Conservation (phyloP, 2,329 filamentous ascomycete species). For the Penicillium vulpinum region DNA sequence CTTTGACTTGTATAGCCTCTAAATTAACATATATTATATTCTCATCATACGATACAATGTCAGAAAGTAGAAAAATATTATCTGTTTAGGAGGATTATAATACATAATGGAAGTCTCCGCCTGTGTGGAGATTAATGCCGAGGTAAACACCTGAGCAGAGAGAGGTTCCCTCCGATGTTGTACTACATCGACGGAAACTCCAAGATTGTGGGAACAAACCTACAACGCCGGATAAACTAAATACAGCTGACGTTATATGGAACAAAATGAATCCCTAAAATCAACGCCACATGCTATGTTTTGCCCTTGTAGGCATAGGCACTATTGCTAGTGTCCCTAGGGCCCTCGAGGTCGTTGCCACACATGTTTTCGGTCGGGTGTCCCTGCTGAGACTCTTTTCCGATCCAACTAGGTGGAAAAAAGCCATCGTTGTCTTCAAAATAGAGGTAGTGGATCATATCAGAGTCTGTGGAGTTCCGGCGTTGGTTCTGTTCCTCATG, state of each 20-base stretch:
- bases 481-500: background rate
- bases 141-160: background rate
- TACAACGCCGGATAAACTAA: background rate
- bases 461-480: constrained; percentile 15
- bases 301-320: background rate
- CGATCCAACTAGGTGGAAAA: constrained; percentile 34
- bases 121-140: constrained; percentile 2
- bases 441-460: constrained; percentile 35
- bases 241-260: background rate
- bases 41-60: background rate
- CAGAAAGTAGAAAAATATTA: background rate
- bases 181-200: too few relatives aligned
- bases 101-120: background rate
- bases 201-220: background rate
- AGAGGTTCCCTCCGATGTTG: background rate
- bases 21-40: background rate
- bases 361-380: constrained; percentile 9
- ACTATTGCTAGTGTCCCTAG: background rate
- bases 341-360: background rate
- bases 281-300: background rate
- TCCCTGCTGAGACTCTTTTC: constrained; percentile 16
- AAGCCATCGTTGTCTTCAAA: constrained; percentile 40
- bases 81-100: background rate
- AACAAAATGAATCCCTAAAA: background rate
- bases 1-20: background rate